A percentile compares a stretch with the other conserved stretches of the same genome.
These are phyloP conservation scores for Onygenales sp. DNA, from an alignment of 2,329 filamentous ascomycete genomes.

Conservation along the genomic window DNA sequence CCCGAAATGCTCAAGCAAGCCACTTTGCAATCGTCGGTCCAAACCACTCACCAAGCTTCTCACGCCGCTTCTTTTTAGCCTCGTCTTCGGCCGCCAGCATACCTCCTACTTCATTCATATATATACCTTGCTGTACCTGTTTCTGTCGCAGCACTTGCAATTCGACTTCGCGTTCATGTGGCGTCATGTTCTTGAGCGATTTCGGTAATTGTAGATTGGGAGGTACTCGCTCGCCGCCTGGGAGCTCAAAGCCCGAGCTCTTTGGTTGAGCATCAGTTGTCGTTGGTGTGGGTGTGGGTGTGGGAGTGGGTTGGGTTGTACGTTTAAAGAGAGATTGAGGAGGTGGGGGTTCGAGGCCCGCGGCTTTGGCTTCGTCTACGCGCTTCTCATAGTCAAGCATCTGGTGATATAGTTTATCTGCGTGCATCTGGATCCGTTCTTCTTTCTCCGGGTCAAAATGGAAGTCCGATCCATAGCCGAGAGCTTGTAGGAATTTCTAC, in stretches of 20 bases:
- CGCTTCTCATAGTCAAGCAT: conserved; percentile 74
- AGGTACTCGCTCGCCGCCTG: conserved; percentile 28
- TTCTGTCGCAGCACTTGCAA: conserved; percentile 30
- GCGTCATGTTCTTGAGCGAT: conserved; percentile 31
- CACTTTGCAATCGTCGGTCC: conserved; percentile 35
- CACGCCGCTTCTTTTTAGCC: conserved; percentile 27
- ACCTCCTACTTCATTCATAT: conserved; percentile 25
- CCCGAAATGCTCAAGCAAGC: conserved; percentile 19
- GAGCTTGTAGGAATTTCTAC: conserved; percentile 75
- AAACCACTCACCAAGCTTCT: conserved; percentile 33
- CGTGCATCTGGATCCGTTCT: conserved; percentile 91
- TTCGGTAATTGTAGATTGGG: conserved; percentile 27
- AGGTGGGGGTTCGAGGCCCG: conserved; percentile 32
- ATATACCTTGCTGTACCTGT: conserved; percentile 27
- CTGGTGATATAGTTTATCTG: conserved; percentile 78
- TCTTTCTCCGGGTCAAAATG: conserved; percentile 59
- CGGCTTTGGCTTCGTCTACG: conserved; percentile 50
- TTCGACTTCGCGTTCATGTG: conserved; percentile 38
- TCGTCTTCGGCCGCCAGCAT: conserved; percentile 29
- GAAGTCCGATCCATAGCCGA: conserved; percentile 70
- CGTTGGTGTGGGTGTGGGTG: not conserved
- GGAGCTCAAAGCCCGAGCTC: conserved; percentile 21
- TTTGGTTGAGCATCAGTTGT: conserved; percentile 9
- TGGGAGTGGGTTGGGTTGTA: not conserved
- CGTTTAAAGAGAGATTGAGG: conserved; percentile 32